Percentiles rank a stretch among this genome's conserved stretches.
Conservation (phyloP, 2,329 filamentous ascomycete species). For the Diaporthe sp. region DNA sequence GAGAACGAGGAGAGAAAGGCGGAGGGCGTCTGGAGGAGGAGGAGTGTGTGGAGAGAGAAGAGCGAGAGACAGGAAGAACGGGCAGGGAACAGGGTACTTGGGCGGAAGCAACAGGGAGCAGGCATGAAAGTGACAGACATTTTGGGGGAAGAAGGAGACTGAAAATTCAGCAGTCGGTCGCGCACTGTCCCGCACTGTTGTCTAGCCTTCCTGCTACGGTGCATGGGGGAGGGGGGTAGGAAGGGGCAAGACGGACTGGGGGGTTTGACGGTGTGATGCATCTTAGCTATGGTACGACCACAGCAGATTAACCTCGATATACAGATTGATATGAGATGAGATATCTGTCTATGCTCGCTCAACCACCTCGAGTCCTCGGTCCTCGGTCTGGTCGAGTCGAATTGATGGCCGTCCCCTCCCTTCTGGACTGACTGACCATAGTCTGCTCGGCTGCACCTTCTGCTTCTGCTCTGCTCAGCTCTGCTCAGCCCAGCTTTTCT, state of each 20-base stretch:
- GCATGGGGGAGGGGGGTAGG: neutral
- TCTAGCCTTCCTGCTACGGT: neutral
- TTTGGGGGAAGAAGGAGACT: conserved; percentile 12
- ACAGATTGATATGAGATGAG: conserved; percentile 29
- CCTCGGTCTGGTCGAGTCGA: neutral
- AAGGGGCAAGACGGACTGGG: neutral
- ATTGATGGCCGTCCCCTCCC: neutral
- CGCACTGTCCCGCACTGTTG: conserved; percentile 19
- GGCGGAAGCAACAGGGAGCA: neutral
- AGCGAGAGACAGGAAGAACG: neutral
- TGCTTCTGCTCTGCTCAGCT: neutral
- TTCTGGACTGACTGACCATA: neutral
- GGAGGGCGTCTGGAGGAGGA: conserved; percentile 29
- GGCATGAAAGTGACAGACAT: neutral
- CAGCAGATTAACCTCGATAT: conserved; percentile 23
- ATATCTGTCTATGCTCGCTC: conserved; percentile 3
- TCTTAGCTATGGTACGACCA: conserved; percentile 20
- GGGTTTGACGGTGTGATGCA: conserved; percentile 1
- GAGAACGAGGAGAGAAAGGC: conserved; percentile 31
- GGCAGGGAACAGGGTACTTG: conserved; percentile 26
- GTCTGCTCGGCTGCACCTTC: conserved; percentile 14
- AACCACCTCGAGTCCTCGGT: neutral
- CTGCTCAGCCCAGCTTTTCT: neutral
- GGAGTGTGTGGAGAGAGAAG: conserved; percentile 20
- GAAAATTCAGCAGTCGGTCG: conserved; percentile 19